Base-by-base conservation (phyloP, 2,329 filamentous ascomycete species). In the Polychaeton citri region DNA sequence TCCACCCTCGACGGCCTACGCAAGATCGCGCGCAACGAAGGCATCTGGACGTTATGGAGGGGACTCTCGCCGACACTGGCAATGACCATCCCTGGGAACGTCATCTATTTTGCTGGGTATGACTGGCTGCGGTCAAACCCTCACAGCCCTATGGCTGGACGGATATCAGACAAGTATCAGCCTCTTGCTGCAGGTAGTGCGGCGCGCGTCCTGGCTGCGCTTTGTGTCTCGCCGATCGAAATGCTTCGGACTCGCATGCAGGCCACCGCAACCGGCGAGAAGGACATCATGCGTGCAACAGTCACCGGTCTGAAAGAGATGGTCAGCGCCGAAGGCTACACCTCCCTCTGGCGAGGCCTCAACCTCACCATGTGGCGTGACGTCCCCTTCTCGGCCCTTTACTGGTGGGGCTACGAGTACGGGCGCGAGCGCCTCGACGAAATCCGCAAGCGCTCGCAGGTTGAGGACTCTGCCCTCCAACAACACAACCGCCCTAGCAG, bases 101-200 rank as follows among this genome's bases (percentile, higher is more conserved):
- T 98, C 47, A 96, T 98, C 46, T 98, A 98, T 62, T 95, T 96
- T 52, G 92, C 90, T 9, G 90, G 90, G 26, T 98, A 98, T 60
- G 90, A 98, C 54, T 95, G 86, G 81, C 59, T 98, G 39, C 78
- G 90, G 21, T 81, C 72, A 44, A 81, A 83, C 49, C 64, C 67
- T 1, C 64, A 63, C 30, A 93, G 83, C 47, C 87, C 86, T 0
- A 72, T 96, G 43, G 67, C 65, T 30, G 53, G 48, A 10, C 47
- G 69, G 15, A 55, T 79, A 7, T 71, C 72, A 10, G 82, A 88
- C 45, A 70, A 74, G 6, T 85, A 83, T 47, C 76, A 82, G 5
- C 86, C 90, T 0, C 68, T 98, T 2, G 67, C 82, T 1, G 85
- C 85, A 2, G 90, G 90, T 1, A 74, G 82, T 4, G 63, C 73